Percentiles rank a stretch among this genome's conserved stretches.
phyloP scores from a whole-genome alignment of 768 basidiomycete genomes.

The Xerocomellus chrysenteron region DNA sequence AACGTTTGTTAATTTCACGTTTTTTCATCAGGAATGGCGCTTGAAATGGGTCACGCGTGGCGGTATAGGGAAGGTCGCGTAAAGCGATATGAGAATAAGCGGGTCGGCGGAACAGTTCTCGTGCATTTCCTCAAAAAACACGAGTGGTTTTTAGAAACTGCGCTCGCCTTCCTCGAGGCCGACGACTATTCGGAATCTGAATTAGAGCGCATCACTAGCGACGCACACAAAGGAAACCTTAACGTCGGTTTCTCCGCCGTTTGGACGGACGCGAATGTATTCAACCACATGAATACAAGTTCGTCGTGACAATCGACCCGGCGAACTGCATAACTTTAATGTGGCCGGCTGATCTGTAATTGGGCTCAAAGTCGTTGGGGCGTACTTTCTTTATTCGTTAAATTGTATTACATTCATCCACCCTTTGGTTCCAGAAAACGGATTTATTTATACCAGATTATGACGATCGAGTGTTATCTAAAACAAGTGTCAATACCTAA shows the following conservation, averaged over 20 bases:
- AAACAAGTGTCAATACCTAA: not conserved
- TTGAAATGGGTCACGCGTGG: slow-evolving; percentile 69
- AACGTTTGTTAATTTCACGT: not conserved
- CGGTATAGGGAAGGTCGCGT: slow-evolving; percentile 66
- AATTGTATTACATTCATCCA: slow-evolving; percentile 9
- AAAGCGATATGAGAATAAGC: slow-evolving; percentile 61
- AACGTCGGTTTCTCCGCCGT: slow-evolving; percentile 26
- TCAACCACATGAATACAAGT: slow-evolving; percentile 17
- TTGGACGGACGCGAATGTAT: slow-evolving; percentile 30
- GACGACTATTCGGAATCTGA: slow-evolving; percentile 60
- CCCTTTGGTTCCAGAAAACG: slow-evolving; percentile 1
- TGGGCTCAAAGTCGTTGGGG: not conserved
- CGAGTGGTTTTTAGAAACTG: slow-evolving; percentile 95
- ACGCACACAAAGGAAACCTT: slow-evolving; percentile 11
- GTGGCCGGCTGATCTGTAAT: not conserved
- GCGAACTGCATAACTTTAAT: not conserved
- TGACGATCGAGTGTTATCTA: not conserved
- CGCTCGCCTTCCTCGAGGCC: slow-evolving; percentile 81
- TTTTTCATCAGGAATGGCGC: slow-evolving; percentile 47
- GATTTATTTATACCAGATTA: slow-evolving; percentile 1
- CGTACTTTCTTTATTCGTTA: slow-evolving; percentile 22
- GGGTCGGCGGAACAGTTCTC: slow-evolving; percentile 89
- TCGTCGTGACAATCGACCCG: not conserved
- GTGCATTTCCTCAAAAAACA: slow-evolving; percentile 98
- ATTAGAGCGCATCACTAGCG: slow-evolving; percentile 14